These are phyloP conservation scores for Golubevia pallescens DNA, from an alignment of 1,284 basidiomycete genomes.

Conservation along the genomic window DNA sequence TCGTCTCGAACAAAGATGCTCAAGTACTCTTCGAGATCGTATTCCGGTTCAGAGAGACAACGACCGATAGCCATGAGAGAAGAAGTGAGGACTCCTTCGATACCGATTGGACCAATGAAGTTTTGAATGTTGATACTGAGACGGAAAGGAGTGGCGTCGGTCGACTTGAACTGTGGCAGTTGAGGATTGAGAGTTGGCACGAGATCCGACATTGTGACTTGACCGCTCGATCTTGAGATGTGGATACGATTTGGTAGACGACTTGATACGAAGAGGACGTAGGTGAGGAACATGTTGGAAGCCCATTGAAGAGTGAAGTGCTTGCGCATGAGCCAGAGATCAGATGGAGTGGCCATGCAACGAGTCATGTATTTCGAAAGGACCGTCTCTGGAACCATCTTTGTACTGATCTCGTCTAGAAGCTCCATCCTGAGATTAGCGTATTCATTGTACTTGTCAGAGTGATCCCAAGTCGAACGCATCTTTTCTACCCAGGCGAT, in stretches of 20 bases:
- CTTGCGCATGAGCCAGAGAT: slow-evolving; percentile 96
- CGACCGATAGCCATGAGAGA: slow-evolving; percentile 89
- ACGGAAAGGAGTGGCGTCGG: slow-evolving; percentile 92
- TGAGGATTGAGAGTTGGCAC: slow-evolving; percentile 63
- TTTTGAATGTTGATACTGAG: slow-evolving; percentile 95
- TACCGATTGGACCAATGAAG: slow-evolving; percentile 86
- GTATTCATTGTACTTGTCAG: slow-evolving; percentile 67
- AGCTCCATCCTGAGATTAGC: slow-evolving; percentile 83
- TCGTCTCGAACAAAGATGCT: slow-evolving; percentile 92
- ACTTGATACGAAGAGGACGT: slow-evolving; percentile 82
- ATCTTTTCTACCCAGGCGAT: slow-evolving; percentile 63
- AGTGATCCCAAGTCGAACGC: slow-evolving; percentile 43
- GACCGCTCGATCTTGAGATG: slow-evolving; percentile 73
- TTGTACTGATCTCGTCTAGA: slow-evolving; percentile 84
- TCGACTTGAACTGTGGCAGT: slow-evolving; percentile 76
- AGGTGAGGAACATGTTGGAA: slow-evolving; percentile 89
- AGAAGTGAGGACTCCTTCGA: slow-evolving; percentile 86
- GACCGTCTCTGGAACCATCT: slow-evolving; percentile 89
- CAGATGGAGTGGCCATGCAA: slow-evolving; percentile 81
- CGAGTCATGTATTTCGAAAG: slow-evolving; percentile 85
- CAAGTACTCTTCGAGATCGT: slow-evolving; percentile 84
- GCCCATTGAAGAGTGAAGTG: slow-evolving; percentile 92
- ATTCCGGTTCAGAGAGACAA: slow-evolving; percentile 88
- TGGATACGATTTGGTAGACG: slow-evolving; percentile 86
- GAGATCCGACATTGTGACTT: slow-evolving; percentile 56